These are phyloP conservation scores for Linum tenue DNA, from an alignment of 345 rosid species.

Conservation along the genomic window DNA sequence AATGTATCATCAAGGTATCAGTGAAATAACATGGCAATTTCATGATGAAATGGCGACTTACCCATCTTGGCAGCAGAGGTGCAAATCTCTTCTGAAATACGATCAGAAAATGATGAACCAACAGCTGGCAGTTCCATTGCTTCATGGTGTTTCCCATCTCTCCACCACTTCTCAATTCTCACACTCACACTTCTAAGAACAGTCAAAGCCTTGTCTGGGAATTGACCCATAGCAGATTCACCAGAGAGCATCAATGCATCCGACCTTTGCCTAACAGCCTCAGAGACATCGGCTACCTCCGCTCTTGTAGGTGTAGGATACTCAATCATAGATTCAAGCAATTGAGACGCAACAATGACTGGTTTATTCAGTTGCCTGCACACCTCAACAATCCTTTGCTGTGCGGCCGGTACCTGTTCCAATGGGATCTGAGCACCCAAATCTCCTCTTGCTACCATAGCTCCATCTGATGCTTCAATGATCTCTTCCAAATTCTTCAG, in stretches of 20 bases:
- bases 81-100: constrained; percentile 91
- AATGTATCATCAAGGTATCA: not conserved
- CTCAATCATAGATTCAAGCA: constrained; percentile 97
- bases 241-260: constrained; percentile 99
- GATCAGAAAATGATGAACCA: constrained; percentile 64
- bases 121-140: constrained; percentile 60
- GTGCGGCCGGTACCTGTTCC: constrained; percentile 97
- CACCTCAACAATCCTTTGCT: constrained; percentile 68
- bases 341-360: constrained; percentile 90
- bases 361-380: constrained; percentile 94
- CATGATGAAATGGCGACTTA: constrained; percentile 19
- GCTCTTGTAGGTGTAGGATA: constrained; percentile 99
- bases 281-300: constrained; percentile 98
- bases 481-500: constrained; percentile 85
- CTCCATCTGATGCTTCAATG: constrained; percentile 87
- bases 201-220: constrained; percentile 86
- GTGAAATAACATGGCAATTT: not conserved
- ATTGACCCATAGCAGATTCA: constrained; percentile 99
- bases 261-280: constrained; percentile 94
- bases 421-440: constrained; percentile 97
- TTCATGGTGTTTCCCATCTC: constrained; percentile 86
- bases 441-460: constrained; percentile 99
- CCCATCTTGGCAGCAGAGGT: constrained; percentile 99
- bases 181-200: constrained; percentile 89
- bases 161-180: constrained; percentile 98